phyloP scores from a whole-genome alignment of 176 grass and related monocot species.

The Zea mays region DNA sequence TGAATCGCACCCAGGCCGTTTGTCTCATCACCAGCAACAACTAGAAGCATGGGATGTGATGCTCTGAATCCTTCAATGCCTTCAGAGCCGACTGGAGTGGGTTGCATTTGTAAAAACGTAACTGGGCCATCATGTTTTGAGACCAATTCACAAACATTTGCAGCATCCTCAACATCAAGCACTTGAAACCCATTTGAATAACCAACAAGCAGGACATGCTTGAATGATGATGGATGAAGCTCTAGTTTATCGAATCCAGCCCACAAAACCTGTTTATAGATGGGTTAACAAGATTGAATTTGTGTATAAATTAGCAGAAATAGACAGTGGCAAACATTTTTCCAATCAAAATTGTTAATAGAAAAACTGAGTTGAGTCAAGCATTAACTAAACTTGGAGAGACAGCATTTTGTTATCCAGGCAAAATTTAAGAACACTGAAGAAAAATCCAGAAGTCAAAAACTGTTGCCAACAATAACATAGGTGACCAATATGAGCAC shows the following conservation, averaged over 20 bases:
- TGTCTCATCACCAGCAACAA: slow-evolving; percentile 96
- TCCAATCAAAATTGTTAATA: background rate
- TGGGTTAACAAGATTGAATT: slow-evolving; percentile 12
- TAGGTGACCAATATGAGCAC: background rate
- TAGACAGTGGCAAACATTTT: background rate
- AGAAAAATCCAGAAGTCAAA: background rate
- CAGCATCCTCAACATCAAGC: slow-evolving; percentile 94
- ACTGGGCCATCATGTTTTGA: slow-evolving; percentile 95
- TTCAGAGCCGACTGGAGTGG: slow-evolving; percentile 61
- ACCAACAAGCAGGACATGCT: slow-evolving; percentile 88
- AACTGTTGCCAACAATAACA: background rate
- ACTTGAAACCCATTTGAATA: slow-evolving; percentile 99
- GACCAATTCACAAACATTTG: slow-evolving; percentile 95
- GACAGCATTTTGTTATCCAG: background rate
- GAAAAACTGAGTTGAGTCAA: background rate
- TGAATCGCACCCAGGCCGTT: slow-evolving; percentile 87
- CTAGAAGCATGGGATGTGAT: slow-evolving; percentile 95
- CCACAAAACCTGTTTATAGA: slow-evolving; percentile 75
- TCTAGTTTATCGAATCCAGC: slow-evolving; percentile 95
- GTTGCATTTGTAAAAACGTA: slow-evolving; percentile 99
- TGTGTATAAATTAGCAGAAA: slow-evolving; percentile 24
- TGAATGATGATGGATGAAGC: slow-evolving; percentile 72
- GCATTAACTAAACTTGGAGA: slow-evolving; percentile 15
- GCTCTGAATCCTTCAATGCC: slow-evolving; percentile 73
- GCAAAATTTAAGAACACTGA: background rate